A percentile compares a stretch with the other conserved stretches of the same genome.
Conservation (phyloP, 306 rosid genomes). For the Alnus rubra region DNA sequence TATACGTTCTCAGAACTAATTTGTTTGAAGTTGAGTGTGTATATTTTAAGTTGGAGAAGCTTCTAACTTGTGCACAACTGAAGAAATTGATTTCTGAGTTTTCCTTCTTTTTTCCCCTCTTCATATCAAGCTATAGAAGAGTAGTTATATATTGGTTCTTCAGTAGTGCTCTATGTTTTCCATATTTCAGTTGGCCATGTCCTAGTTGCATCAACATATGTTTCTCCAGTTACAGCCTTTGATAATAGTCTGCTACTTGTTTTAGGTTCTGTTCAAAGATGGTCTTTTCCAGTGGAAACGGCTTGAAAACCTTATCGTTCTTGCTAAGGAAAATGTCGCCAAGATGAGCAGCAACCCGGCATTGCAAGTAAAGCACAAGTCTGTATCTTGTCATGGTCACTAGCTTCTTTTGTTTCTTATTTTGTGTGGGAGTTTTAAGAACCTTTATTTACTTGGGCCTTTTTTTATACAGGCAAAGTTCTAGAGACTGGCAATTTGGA, state of each 20-base stretch:
- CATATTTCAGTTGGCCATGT: not conserved
- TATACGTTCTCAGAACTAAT: not conserved
- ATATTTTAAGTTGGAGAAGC: conserved; percentile 11
- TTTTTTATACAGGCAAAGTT: conserved; percentile 46
- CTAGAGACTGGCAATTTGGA: conserved; percentile 52
- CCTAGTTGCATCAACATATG: not conserved
- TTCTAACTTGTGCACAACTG: conserved; percentile 11
- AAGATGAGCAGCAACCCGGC: conserved; percentile 98
- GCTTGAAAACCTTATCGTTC: conserved; percentile 93
- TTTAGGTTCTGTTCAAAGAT: conserved; percentile 91
- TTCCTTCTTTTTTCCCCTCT: not conserved
- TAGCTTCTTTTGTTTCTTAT: conserved; percentile 26
- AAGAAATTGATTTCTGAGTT: not conserved
- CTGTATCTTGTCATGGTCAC: conserved; percentile 35
- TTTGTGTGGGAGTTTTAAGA: conserved; percentile 19
- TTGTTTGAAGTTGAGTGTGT: not conserved
- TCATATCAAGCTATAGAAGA: not conserved
- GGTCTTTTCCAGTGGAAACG: conserved; percentile 98
- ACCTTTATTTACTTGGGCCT: conserved; percentile 27
- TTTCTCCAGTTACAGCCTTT: conserved; percentile 3
- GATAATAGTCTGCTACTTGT: conserved; percentile 22
- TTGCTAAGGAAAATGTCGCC: conserved; percentile 92
- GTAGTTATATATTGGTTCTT: not conserved
- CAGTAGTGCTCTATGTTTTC: not conserved
- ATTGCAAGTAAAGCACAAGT: conserved; percentile 63